These are phyloP conservation scores for Yarrowia sp. DNA, from an alignment of 805 yeast genomes.

Conservation along the genomic window DNA sequence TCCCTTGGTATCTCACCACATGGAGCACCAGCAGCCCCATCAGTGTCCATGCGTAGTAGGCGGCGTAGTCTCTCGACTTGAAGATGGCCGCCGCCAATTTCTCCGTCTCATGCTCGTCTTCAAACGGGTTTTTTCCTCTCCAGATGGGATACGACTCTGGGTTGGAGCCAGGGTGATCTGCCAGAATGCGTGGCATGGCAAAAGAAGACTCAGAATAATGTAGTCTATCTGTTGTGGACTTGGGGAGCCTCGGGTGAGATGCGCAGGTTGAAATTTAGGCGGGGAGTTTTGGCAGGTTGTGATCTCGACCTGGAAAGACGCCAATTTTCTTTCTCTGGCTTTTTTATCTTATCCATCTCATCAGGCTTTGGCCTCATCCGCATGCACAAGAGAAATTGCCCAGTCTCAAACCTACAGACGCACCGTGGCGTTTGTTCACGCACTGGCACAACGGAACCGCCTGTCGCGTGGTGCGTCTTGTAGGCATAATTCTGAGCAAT, in stretches of 20 bases:
- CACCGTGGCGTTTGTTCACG: not conserved
- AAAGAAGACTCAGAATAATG: not conserved
- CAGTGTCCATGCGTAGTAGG: slow-evolving; percentile 8
- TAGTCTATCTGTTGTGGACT: not conserved
- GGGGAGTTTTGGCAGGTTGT: not conserved
- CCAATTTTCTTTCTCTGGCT: too few relatives aligned
- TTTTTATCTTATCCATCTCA: slow-evolving; percentile 33
- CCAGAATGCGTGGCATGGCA: slow-evolving; percentile 35
- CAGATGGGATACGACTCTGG: slow-evolving; percentile 10
- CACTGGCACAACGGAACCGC: not conserved
- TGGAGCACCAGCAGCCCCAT: slow-evolving; percentile 25
- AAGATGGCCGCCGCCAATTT: slow-evolving; percentile 16
- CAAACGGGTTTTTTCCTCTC: slow-evolving; percentile 29
- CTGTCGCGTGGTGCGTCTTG: not conserved
- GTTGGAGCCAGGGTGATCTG: not conserved
- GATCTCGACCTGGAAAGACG: too few relatives aligned
- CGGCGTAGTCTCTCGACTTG: slow-evolving; percentile 22
- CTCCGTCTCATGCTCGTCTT: slow-evolving; percentile 9
- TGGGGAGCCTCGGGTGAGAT: too few relatives aligned
- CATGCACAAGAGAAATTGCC: slow-evolving; percentile 8
- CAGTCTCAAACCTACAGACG: slow-evolving; percentile 26
- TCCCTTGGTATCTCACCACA: slow-evolving; percentile 12
- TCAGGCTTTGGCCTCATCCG: slow-evolving; percentile 1
- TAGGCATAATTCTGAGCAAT: not conserved
- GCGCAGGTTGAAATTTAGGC: not conserved